These are phyloP conservation scores for Silene uniflora DNA, from an alignment of 148 eudicot species.

Conservation along the genomic window DNA sequence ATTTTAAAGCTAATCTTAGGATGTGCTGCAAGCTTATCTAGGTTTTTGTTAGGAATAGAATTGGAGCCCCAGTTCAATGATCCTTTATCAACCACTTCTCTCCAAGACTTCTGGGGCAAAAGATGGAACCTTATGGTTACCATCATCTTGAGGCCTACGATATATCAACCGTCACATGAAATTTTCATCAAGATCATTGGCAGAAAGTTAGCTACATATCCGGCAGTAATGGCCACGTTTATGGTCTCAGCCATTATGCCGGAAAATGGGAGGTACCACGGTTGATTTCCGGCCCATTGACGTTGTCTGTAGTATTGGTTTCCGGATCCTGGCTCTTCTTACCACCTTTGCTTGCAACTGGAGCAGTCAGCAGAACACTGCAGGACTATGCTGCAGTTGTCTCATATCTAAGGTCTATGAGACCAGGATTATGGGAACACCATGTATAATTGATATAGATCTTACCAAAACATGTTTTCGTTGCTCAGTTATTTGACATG, in stretches of 20 bases:
- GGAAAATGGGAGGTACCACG: constrained; percentile 7
- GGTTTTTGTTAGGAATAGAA: constrained; percentile 26
- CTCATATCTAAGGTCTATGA: constrained; percentile 26
- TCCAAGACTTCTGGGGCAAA: constrained; percentile 54
- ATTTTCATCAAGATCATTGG: constrained; percentile 14
- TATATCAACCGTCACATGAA: constrained; percentile 32
- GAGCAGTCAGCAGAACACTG: constrained; percentile 21
- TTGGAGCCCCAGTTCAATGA: constrained; percentile 10
- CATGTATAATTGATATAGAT: no score
- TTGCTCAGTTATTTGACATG: no score
- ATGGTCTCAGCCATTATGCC: constrained; percentile 33
- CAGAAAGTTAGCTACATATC: constrained; percentile 25
- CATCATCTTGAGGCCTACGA: constrained; percentile 37
- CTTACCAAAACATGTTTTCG: no score
- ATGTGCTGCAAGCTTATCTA: constrained; percentile 25
- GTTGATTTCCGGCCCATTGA: constrained; percentile 30
- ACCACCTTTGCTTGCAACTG: constrained; percentile 39
- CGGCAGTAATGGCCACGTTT: constrained; percentile 35
- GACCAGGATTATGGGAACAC: not conserved
- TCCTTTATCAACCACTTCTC: constrained; percentile 23
- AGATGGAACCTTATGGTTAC: constrained; percentile 58
- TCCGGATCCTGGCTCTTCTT: constrained; percentile 45
- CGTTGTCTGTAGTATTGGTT: constrained; percentile 32
- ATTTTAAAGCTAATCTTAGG: constrained; percentile 35
- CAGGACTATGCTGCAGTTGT: constrained; percentile 8